Base-by-base conservation (phyloP, 129 eudicot species). In the Lactuca sativa region DNA sequence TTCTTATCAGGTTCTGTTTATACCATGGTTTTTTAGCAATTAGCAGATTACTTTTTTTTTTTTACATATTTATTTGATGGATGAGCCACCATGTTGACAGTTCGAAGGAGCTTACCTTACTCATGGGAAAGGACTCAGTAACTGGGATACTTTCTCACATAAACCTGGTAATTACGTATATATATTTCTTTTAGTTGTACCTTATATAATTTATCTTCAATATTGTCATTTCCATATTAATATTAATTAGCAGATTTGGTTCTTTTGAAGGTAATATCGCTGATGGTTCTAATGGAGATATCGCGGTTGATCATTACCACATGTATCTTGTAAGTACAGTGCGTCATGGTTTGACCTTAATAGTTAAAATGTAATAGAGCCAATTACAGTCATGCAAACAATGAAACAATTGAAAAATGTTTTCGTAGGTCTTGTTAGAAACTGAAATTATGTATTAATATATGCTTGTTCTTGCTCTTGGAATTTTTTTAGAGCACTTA, bases 121-220 rank as follows among this genome's bases (percentile, higher is more conserved):
- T 56, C 90, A 87, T 58, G 97, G 95, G 8, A 91, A 91, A 85
- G 95, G 95, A 30, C 92, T 79, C 48, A 91, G 81, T 56, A 87
- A 88, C 62, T 91, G 97, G 97, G 95, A 91, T 80, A 58, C 64
- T 69, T 91, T 87, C 72, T 59, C 95, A 52, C 97, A 85, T 62
- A 59, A 51, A 72, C 70, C 87, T 61, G 95, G 95, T 87, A 62
- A 66, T 40, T 5, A 30, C 31, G 48, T 51, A 52, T 56, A 48
- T 64, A 52, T 56, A 48, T 64, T 25, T 48, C 37, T 36, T 49
- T 34, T 25, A 25, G 30, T 25, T 38, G 30, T 17, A 15, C 0
- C 3, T 43, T 43, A 25, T 25, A 25, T 25, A 18, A 56, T 32
- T 32, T 37, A 2, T 30, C 30, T 44, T 53, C 8, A 54, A 68